A percentile compares a stretch with the other conserved stretches of the same genome.
These are phyloP conservation scores for Nigrograna mackinnonii DNA, from an alignment of 2,329 filamentous ascomycete species.

Conservation along the genomic window DNA sequence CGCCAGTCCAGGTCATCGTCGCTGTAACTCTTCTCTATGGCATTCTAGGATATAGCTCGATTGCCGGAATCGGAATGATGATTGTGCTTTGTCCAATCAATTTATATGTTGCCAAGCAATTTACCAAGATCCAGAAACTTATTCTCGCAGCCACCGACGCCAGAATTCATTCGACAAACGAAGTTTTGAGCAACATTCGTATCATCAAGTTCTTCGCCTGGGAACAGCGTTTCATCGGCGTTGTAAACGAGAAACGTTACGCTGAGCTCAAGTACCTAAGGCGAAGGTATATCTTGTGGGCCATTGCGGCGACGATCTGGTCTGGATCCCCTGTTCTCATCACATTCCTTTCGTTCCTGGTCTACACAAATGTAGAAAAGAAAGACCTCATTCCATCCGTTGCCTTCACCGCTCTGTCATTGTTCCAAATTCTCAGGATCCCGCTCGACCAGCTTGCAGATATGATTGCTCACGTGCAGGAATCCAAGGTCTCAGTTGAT, in stretches of 20 bases:
- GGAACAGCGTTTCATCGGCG: slow-evolving; percentile 86
- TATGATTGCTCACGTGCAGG: slow-evolving; percentile 98
- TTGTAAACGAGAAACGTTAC: slow-evolving; percentile 86
- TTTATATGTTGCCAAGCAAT: slow-evolving; percentile 82
- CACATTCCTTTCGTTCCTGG: slow-evolving; percentile 92
- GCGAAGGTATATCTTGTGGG: slow-evolving; percentile 87
- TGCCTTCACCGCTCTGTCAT: slow-evolving; percentile 92
- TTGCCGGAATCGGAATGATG: slow-evolving; percentile 93
- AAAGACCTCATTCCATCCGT: slow-evolving; percentile 90
- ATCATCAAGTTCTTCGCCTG: slow-evolving; percentile 99
- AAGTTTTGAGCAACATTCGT: slow-evolving; percentile 94
- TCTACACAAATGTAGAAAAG: slow-evolving; percentile 88
- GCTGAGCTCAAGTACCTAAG: slow-evolving; percentile 79
- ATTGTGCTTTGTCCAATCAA: slow-evolving; percentile 86
- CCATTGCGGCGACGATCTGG: slow-evolving; percentile 90
- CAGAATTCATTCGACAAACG: slow-evolving; percentile 94
- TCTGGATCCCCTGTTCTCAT: slow-evolving; percentile 94
- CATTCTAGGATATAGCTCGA: slow-evolving; percentile 89
- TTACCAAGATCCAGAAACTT: slow-evolving; percentile 82
- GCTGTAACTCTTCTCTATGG: slow-evolving; percentile 82
- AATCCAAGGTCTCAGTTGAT: slow-evolving; percentile 94
- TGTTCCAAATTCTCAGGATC: slow-evolving; percentile 91
- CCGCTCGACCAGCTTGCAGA: slow-evolving; percentile 95
- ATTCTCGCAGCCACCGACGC: slow-evolving; percentile 95
- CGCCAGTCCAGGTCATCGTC: slow-evolving; percentile 84